Evolutionary conservation across 2,329 filamentous ascomycete genomes (phyloP), one percentile per base, ranked within the genome.

Genomic region (Didymella pomorum): DNA sequence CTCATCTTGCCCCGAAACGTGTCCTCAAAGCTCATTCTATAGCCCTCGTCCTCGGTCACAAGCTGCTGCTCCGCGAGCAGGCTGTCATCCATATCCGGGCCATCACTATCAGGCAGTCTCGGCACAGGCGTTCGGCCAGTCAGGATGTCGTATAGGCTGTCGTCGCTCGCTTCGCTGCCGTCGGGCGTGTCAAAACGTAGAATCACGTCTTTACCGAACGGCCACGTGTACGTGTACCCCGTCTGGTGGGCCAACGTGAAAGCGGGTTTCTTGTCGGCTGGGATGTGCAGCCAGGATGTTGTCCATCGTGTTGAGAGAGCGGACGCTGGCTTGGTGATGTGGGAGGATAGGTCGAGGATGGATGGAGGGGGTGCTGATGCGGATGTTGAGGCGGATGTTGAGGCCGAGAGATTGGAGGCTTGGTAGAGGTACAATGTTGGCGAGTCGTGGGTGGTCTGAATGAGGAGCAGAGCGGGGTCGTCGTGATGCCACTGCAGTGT

Each of bases 81-180:
- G 25, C 56, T 60, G 14, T 60, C 56, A 29, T 60, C 56, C 26
- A 60, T 26, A 26, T 39, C 56, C 20, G 56, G 56, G n/a, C 53
- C 60, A 10, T 52, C 52, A 23, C 54, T 59, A 11, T 69, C 62
- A 20, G 61, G 56, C 21, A 71, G 39, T 12, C 67, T 71, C 12
- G 77, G 78, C 37, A 79, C 64, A 1, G 79, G 77, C 44, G 76
- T 82, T n/a, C 78, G 67, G 0, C 81, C 81, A 1, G 79, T 80
- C 12, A 83, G 66, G 6, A 82, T 79, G 23, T 82, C 79, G 48
- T 79, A 80, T 23, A 83, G 62, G 41, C 79, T 81, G 61, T 83
- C 81, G 26, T 82, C 80, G 51, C 76, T 79, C 5, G 73, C 74
- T 6, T 79, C 76, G 28, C 71, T 76, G 21, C 51, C 60, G 11